These are phyloP conservation scores for Ogataea ganodermae DNA, from an alignment of 805 yeast species.

Conservation along the genomic window DNA sequence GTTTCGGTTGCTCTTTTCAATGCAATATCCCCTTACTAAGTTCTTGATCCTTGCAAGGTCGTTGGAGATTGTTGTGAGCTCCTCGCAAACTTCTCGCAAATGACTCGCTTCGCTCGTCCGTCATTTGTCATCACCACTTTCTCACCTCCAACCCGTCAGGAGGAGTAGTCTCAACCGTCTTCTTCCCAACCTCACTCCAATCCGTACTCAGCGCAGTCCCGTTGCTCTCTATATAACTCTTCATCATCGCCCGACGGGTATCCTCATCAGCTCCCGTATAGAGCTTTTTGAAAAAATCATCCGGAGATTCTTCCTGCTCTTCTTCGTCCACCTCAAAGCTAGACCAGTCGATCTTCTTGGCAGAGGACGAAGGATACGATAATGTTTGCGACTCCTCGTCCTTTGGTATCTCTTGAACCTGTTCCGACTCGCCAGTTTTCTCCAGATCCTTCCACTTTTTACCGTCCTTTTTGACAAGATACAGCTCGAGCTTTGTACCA, in stretches of 20 bases:
- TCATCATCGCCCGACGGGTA: conserved; percentile 92
- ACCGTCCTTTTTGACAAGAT: conserved; percentile 47
- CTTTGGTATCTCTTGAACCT: conserved; percentile 4
- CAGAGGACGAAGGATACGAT: conserved; percentile 65
- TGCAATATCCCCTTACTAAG: no score
- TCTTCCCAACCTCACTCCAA: conserved; percentile 82
- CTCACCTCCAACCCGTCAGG: conserved; percentile 73
- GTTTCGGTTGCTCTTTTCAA: no score
- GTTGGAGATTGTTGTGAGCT: no score
- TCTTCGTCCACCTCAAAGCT: conserved; percentile 42
- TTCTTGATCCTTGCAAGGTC: no score
- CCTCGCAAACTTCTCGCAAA: no score
- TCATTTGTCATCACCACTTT: conserved; percentile 41
- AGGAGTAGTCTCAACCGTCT: conserved; percentile 64
- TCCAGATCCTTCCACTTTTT: conserved; percentile 60
- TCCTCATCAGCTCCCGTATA: conserved; percentile 85
- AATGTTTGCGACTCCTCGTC: conserved; percentile 16
- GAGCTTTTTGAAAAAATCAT: conserved; percentile 71
- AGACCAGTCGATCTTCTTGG: conserved; percentile 70
- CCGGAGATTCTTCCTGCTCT: conserved; percentile 50
- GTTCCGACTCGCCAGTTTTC: conserved; percentile 24
- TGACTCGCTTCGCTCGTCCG: no score
- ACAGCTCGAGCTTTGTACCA: conserved; percentile 74
- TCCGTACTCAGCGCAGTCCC: conserved; percentile 93
- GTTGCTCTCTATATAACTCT: conserved; percentile 87